Conservation (phyloP, 768 basidiomycete species). For the Mycena olivaceomarginata region DNA sequence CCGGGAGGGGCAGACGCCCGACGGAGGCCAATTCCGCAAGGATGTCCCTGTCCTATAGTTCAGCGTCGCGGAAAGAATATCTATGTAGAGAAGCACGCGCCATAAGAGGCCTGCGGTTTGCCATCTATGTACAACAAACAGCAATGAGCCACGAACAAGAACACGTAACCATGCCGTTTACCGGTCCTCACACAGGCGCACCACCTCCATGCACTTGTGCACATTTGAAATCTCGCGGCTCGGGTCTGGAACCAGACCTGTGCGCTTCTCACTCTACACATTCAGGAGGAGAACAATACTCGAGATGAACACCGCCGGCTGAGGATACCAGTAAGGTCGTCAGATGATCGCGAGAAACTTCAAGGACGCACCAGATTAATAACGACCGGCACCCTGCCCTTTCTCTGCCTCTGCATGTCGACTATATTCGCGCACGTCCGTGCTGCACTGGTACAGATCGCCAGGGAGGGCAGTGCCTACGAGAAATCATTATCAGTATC, state of each 20-base stretch:
- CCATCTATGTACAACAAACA: constrained; percentile 56
- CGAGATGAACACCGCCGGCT: constrained; percentile 60
- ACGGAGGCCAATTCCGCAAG: constrained; percentile 47
- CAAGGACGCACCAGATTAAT: constrained; percentile 55
- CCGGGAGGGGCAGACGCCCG: constrained; percentile 19
- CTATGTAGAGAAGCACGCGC: constrained; percentile 33
- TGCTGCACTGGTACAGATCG: constrained; percentile 90
- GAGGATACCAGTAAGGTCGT: constrained; percentile 32
- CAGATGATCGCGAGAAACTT: constrained; percentile 18
- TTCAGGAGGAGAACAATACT: constrained; percentile 78
- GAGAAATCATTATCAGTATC: not conserved
- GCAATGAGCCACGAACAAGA: not conserved
- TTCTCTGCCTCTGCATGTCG: constrained; percentile 66
- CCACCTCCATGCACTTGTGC: constrained; percentile 72
- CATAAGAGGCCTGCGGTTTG: constrained; percentile 62
- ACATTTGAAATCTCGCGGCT: constrained; percentile 75
- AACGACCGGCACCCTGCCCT: constrained; percentile 53
- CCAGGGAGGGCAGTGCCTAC: constrained; percentile 75
- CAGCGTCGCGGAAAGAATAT: constrained; percentile 1
- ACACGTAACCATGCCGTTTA: constrained; percentile 42
- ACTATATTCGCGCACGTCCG: constrained; percentile 84
- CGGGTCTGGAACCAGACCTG: constrained; percentile 66
- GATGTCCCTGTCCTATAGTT: constrained; percentile 34
- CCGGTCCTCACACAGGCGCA: constrained; percentile 64
- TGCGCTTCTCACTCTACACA: constrained; percentile 76